Evolutionary conservation across 2,329 filamentous ascomycete species (phyloP).

Genomic region (Fusarium transvaalense): DNA sequence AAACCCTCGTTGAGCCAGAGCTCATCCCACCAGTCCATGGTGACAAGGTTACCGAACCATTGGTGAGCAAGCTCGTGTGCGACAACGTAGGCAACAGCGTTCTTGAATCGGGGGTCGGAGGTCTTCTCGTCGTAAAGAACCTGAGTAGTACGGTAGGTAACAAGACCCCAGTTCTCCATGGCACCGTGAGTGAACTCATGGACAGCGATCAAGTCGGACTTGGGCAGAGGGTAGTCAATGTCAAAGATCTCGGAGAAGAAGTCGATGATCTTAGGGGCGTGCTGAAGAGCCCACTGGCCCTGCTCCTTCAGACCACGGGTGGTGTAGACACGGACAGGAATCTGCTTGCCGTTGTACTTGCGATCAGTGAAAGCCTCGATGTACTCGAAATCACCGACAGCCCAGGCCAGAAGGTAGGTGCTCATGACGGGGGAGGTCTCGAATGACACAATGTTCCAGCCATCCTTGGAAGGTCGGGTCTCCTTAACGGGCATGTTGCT

Average conservation of each 20-base stretch:
- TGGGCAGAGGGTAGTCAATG: slow-evolving; percentile 93
- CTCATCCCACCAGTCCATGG: slow-evolving; percentile 97
- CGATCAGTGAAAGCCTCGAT: slow-evolving; percentile 91
- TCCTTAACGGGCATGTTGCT: slow-evolving; percentile 96
- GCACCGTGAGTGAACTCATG: slow-evolving; percentile 91
- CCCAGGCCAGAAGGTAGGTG: slow-evolving; percentile 92
- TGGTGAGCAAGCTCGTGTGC: slow-evolving; percentile 98
- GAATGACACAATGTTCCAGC: slow-evolving; percentile 81
- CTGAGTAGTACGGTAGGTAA: slow-evolving; percentile 95
- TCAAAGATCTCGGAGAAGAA: slow-evolving; percentile 96
- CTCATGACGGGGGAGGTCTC: slow-evolving; percentile 91
- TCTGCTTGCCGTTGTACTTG: slow-evolving; percentile 88
- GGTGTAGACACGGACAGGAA: slow-evolving; percentile 96
- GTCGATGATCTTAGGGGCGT: slow-evolving; percentile 93
- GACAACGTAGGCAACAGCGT: slow-evolving; percentile 94
- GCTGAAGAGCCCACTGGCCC: slow-evolving; percentile 88
- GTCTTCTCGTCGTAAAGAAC: slow-evolving; percentile 95
- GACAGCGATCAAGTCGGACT: slow-evolving; percentile 89
- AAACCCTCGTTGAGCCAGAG: slow-evolving; percentile 97
- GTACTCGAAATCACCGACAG: slow-evolving; percentile 96
- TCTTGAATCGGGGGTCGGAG: slow-evolving; percentile 91
- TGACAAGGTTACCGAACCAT: slow-evolving; percentile 96
- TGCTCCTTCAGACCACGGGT: slow-evolving; percentile 95
- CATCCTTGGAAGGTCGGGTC: slow-evolving; percentile 68
- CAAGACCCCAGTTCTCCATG: slow-evolving; percentile 97